Conservation (phyloP, 371 early-diverging fungal species). For the Dinochytrium kinnereticum region DNA sequence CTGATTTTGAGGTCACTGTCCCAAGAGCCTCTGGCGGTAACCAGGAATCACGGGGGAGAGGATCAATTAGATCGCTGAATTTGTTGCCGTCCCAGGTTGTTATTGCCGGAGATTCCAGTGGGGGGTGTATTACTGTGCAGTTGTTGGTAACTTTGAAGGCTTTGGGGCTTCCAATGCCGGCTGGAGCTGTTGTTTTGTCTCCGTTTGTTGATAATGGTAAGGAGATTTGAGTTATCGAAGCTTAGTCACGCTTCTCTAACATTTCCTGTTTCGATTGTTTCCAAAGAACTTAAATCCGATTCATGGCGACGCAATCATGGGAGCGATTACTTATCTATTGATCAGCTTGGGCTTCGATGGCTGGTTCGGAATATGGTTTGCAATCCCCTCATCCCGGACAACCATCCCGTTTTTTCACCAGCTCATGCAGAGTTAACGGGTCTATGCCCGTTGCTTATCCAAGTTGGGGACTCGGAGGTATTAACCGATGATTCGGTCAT, state of each 20-base stretch:
- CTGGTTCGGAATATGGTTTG: conserved; percentile 28
- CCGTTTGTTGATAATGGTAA: conserved; percentile 40
- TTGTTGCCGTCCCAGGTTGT: conserved; percentile 28
- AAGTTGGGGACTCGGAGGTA: conserved; percentile 63
- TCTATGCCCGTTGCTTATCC: conserved; percentile 59
- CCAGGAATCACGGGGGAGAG: background rate
- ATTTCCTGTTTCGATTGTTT: background rate
- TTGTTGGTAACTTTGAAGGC: conserved; percentile 37
- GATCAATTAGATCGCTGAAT: background rate
- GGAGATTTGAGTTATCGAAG: too few species aligned
- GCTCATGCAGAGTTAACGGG: conserved; percentile 46
- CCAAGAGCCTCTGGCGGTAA: background rate
- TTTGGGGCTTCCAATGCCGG: conserved; percentile 36
- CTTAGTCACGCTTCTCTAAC: conserved; percentile 6
- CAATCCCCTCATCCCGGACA: background rate
- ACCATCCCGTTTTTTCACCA: conserved; percentile 41
- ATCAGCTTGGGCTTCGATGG: conserved; percentile 46
- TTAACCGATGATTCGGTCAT: conserved; percentile 55
- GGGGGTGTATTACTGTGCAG: conserved; percentile 57
- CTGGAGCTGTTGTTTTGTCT: conserved; percentile 34
- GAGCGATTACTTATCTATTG: conserved; percentile 37
- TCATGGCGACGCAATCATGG: conserved; percentile 34
- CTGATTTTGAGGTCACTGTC: background rate
- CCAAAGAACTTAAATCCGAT: conserved; percentile 45
- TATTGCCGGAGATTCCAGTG: conserved; percentile 64